Evolutionary conservation across 2,329 filamentous ascomycete species (phyloP).

Genomic region (Elsinoe arachidis): DNA sequence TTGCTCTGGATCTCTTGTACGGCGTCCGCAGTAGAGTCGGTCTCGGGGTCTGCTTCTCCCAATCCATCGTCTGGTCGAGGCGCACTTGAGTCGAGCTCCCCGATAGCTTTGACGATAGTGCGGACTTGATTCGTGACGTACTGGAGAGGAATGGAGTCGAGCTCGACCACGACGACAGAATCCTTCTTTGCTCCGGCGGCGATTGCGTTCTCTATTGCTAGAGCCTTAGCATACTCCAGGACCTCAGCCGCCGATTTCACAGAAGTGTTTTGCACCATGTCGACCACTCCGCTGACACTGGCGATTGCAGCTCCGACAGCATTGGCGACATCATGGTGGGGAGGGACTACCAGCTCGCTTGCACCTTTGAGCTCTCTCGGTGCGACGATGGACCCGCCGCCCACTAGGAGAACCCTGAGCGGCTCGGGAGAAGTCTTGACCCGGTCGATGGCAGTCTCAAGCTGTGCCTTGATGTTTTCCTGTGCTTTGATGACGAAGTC

Average conservation of each 20-base stretch:
- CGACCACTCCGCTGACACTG: slow-evolving; percentile 45
- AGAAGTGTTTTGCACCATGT: slow-evolving; percentile 41
- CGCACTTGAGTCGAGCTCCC: slow-evolving; percentile 24
- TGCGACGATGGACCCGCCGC: slow-evolving; percentile 48
- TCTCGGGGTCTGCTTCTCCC: slow-evolving; percentile 17
- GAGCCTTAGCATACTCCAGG: slow-evolving; percentile 30
- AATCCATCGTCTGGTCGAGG: slow-evolving; percentile 15
- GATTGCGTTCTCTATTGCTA: slow-evolving; percentile 31
- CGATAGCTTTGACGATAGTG: slow-evolving; percentile 26
- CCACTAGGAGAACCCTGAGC: slow-evolving; percentile 48
- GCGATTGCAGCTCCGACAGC: slow-evolving; percentile 53
- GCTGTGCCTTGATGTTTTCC: slow-evolving; percentile 36
- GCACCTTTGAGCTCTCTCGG: slow-evolving; percentile 43
- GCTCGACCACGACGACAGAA: slow-evolving; percentile 38
- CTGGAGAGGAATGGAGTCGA: slow-evolving; percentile 34
- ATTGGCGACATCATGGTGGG: slow-evolving; percentile 49
- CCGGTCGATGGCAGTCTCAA: slow-evolving; percentile 46
- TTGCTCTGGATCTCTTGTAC: slow-evolving; percentile 14
- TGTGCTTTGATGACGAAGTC: slow-evolving; percentile 21
- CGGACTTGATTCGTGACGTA: slow-evolving; percentile 29
- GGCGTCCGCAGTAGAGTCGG: slow-evolving; percentile 14
- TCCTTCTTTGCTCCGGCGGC: slow-evolving; percentile 27
- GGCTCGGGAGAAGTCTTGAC: slow-evolving; percentile 49
- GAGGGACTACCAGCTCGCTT: slow-evolving; percentile 42
- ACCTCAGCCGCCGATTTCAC: slow-evolving; percentile 32